Evolutionary conservation across 805 yeast genomes (phyloP), one percentile per base, ranked within the genome.

Genomic region (Kluyveromyces wickerhamii): DNA sequence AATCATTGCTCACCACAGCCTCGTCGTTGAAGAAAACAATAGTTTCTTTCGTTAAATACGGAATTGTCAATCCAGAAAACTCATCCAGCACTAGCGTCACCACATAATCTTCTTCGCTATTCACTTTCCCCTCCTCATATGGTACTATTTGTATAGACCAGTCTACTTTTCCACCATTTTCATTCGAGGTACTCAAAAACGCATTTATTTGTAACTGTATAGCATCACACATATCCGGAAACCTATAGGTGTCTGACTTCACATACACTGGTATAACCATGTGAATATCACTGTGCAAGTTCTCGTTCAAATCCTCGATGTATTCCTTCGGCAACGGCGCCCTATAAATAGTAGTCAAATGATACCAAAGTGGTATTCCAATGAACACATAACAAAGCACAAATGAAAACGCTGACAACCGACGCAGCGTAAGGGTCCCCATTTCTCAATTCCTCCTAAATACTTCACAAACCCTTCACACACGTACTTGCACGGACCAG

Each of bases 201-300:
- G 61, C 57, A 39, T 69, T 62, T 2, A 72, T 47, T 44, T 74
- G 72, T 9, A 64, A 47, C 39, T 71, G 69, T 2, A 70, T 50
- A 1, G 81, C 86, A 27, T 65, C 65, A 2, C 68, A 71, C 13
- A 86, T 49, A 52, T 86, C 95, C 0, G 89, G 88, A 44, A 78
- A 77, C 12, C 59, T 54, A 42, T 75, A 66, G 1, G 71, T 72
- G 8, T 66, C 65, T 1, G 51, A 50, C n/a, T 57, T 54, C 15
- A 66, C 44, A 31, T 58, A 64, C 3, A 72, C 60, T 0, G 74
- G 74, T 5, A 72, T 60, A 2, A 47, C 57, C 27, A 74, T 35
- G 16, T 54, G 54, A 2, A 73, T 40, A 45, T 72, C 78, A 15
- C 55, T 44, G 28, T 66, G 54, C 9, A 66, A 69, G 32, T 64